Evolutionary conservation across 1,284 basidiomycete genomes (phyloP).

Genomic region (Boletellus deceptivus): DNA sequence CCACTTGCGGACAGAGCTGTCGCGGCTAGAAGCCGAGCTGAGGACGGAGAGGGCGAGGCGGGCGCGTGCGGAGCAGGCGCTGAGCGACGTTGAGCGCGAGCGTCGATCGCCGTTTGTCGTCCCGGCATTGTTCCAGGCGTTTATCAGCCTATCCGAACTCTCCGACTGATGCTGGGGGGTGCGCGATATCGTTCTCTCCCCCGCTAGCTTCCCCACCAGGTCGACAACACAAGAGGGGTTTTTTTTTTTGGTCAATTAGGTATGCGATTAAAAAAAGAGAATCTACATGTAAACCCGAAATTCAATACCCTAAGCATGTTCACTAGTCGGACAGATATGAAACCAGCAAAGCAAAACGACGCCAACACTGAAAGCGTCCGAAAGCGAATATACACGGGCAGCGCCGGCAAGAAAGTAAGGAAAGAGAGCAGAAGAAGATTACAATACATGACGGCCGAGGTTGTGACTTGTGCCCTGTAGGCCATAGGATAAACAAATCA

Average conservation of each 20-base stretch:
- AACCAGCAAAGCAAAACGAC: neutral
- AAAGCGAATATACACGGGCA: slow-evolving; percentile 4
- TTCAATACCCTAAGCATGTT: slow-evolving; percentile 14
- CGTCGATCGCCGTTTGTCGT: slow-evolving; percentile 32
- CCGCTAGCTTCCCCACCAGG: too few relatives aligned
- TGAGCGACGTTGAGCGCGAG: slow-evolving; percentile 31
- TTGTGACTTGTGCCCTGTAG: neutral
- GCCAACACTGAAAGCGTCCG: neutral
- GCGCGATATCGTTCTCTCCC: too few relatives aligned
- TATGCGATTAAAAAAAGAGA: neutral
- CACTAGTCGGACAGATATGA: slow-evolving; percentile 4
- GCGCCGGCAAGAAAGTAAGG: neutral
- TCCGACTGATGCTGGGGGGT: slow-evolving; percentile 9
- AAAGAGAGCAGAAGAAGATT: neutral
- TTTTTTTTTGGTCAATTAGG: too few relatives aligned
- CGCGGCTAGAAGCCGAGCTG: slow-evolving; percentile 22
- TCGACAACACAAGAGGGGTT: too few relatives aligned
- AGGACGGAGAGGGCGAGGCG: slow-evolving; percentile 16
- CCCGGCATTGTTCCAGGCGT: slow-evolving; percentile 32
- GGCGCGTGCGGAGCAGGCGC: slow-evolving; percentile 24
- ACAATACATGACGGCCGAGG: neutral
- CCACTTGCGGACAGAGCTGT: slow-evolving; percentile 11
- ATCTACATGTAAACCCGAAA: slow-evolving; percentile 5
- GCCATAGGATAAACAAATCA: neutral
- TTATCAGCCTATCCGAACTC: slow-evolving; percentile 30